phyloP scores from a whole-genome alignment of 768 basidiomycete genomes.

The Tremella fuciformis region DNA sequence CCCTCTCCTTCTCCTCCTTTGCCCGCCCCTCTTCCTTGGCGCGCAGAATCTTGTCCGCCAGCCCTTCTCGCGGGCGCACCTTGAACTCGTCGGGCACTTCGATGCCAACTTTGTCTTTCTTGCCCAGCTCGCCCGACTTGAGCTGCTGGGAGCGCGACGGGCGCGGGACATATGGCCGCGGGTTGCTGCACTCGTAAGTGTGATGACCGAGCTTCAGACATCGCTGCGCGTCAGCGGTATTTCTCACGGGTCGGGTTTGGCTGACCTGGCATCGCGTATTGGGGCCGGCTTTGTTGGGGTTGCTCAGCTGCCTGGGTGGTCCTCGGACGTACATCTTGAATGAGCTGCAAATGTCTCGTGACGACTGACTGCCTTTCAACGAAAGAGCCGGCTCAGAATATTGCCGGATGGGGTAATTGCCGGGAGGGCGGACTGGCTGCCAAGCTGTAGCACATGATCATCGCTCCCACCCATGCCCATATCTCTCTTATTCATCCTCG shows the following conservation, averaged over 20 bases:
- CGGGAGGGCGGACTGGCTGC: too few species aligned
- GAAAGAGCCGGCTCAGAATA: too few species aligned
- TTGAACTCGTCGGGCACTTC: constrained; percentile 91
- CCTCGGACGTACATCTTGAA: constrained; percentile 22
- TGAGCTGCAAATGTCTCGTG: background rate
- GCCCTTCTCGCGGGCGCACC: constrained; percentile 61
- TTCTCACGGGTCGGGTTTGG: background rate
- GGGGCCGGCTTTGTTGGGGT: constrained; percentile 28
- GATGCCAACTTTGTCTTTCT: constrained; percentile 67
- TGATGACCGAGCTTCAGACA: constrained; percentile 67
- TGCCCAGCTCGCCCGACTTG: constrained; percentile 68
- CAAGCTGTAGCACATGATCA: too few species aligned
- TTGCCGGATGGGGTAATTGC: too few species aligned
- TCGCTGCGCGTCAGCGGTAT: constrained; percentile 24
- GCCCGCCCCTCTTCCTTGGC: constrained; percentile 69
- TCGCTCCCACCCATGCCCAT: too few species aligned
- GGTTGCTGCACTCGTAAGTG: constrained; percentile 81
- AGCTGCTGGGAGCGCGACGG: constrained; percentile 84
- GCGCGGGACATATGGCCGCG: constrained; percentile 78
- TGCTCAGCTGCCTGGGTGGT: constrained; percentile 30
- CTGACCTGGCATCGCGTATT: constrained; percentile 45
- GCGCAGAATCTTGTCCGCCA: constrained; percentile 80
- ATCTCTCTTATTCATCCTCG: too few species aligned
- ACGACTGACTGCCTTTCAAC: too few species aligned
- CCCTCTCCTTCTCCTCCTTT: constrained; percentile 16